Base-by-base conservation (phyloP, 805 yeast species). In the Candida jianshihensis region DNA sequence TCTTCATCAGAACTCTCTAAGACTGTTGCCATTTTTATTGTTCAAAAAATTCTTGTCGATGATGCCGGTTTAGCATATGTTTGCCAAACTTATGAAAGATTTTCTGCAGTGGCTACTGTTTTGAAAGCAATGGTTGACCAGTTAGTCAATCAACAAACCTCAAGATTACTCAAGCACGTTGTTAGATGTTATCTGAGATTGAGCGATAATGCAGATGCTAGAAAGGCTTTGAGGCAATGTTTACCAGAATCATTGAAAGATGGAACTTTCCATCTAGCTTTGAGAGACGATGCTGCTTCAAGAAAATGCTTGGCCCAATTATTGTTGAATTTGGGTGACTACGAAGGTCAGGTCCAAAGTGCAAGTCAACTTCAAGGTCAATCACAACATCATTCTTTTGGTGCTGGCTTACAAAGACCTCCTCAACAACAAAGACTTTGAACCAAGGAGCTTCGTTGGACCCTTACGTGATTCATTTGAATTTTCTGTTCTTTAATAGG, bases 21-120 rank as follows among this genome's bases (percentile, higher is more conserved):
- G 54, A 92, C 97, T 0, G 98, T 90, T 19, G 98, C 98, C 5
- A 89, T 90, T 39, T 90, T 92, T 64, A 90, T 92, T 41, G 82
- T 92, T 31, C 97, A 90, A 56, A 90, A 89, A 60, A 90, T 90
- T 37, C 68, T 90, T 35, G 72, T 88, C 46, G 97, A 92, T 60
- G 96, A 90, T 53, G 77, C 81, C 47, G 98, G 98, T 1, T 70
- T 90, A 42, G 75, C 79, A 16, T 92, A 92, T 61, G 85, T 92
- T 17, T 92, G 97, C 63, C 95, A 94, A 39, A 90, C 97, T 0
- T 85, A 80, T 56, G 97, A 90, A 60, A 71, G 98, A 49, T 90
- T 90, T 56, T 86, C 82, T 43, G 96, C 97, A 2, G 97, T 92
- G 18, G 83, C 92, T 1, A 79, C 84, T 36, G 98, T 92, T 3